Evolutionary conservation across 345 rosid genomes (phyloP).

Genomic region (Gossypium turneri): DNA sequence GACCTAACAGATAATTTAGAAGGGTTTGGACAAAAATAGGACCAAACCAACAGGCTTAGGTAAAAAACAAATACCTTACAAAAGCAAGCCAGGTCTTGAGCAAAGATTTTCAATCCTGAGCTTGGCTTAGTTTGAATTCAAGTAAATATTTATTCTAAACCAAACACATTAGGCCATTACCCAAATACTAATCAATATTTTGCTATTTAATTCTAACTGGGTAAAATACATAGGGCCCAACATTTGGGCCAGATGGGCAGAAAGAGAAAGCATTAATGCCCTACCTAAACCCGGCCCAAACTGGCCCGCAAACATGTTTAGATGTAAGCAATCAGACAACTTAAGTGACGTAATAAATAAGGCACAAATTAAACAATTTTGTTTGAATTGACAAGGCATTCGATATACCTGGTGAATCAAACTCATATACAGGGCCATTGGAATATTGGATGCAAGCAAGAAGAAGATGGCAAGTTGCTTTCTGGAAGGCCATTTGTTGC

Average conservation of each 20-base stretch:
- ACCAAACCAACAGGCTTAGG: too few relatives aligned
- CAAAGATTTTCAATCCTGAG: too few relatives aligned
- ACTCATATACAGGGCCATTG: slow-evolving; percentile 86
- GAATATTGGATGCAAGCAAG: slow-evolving; percentile 77
- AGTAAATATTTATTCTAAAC: too few relatives aligned
- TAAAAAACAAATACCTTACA: too few relatives aligned
- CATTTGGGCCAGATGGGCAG: background rate
- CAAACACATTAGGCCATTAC: too few relatives aligned
- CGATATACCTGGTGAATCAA: slow-evolving; percentile 75
- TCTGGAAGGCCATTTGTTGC: slow-evolving; percentile 39
- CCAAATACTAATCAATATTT: too few relatives aligned
- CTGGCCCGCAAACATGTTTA: background rate
- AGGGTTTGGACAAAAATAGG: too few relatives aligned
- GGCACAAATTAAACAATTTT: background rate
- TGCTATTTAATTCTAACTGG: too few relatives aligned
- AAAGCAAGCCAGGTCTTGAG: too few relatives aligned
- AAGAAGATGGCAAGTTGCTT: slow-evolving; percentile 49
- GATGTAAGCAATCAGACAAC: background rate
- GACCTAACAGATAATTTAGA: too few relatives aligned
- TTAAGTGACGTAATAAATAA: slow-evolving; percentile 11
- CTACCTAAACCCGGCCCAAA: background rate
- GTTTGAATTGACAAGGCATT: background rate
- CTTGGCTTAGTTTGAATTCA: too few relatives aligned
- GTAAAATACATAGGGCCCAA: background rate
- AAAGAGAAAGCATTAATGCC: background rate